Base-by-base conservation (phyloP, 139 green algal genomes). In the Tetraselmis striata region DNA sequence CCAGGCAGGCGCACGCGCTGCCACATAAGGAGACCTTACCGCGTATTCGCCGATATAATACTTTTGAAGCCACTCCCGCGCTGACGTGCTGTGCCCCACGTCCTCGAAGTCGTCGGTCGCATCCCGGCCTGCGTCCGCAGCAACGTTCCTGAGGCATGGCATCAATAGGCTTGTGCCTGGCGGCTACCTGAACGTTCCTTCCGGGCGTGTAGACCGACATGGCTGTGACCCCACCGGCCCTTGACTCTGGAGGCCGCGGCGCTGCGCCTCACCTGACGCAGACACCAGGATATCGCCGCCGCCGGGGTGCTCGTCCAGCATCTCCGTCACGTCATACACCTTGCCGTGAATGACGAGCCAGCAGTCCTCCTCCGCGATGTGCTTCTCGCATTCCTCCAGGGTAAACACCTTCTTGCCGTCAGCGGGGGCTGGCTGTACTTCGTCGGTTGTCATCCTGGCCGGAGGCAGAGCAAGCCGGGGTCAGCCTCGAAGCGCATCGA, bases 91-190 rank as follows among this genome's bases (percentile, higher is more conserved):
- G 84, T 94, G 90, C 1, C 89, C 90, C 31, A 92, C 86, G 82
- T 94, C 90, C 77, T 94, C 90, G 82, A 94, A 94, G 32, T 93
- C 86, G 1, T 93, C 85, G 24, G 90, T 92, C 1, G 87, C 90
- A 83, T 94, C 90, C 32, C 81, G 87, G 2, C 88, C 89, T 88
- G 86, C 75, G 24, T 45, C 31, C 76, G 24, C n/a, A 29, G 76
- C 76, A 28, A 22, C 76, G 76, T 79, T 28, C 27, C 22, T 29
- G 26, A 28, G 77, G 11, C 30, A 58, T 18, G 26, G 26, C 26
- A 28, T n/a, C 23, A 18, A 81, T 59, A 59, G 29, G 2, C 28
- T 32, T 24, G 76, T 32, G 26, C n/a, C 22, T 79, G 25, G 26
- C 76, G 76, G 18, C 76, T 24, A 79, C n/a, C n/a, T n/a, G n/a